These are phyloP conservation scores for Tylopilus intermedius DNA, from an alignment of 768 basidiomycete species.

Conservation along the genomic window DNA sequence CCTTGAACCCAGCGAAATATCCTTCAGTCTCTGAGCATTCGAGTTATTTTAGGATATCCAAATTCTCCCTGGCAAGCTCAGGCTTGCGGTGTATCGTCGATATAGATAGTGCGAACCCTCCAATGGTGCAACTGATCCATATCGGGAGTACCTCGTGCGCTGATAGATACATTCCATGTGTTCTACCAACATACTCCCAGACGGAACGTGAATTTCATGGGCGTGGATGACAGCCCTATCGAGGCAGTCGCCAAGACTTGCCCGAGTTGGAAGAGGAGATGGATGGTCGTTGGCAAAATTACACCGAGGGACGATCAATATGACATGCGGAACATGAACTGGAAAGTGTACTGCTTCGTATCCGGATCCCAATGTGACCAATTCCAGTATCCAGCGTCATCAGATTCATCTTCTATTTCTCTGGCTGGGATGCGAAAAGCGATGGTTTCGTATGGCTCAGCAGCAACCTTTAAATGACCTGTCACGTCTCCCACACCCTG, in stretches of 20 bases:
- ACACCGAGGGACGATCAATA: conserved; percentile 24
- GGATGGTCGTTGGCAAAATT: conserved; percentile 2
- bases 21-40: too few species aligned
- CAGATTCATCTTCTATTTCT: conserved; percentile 92
- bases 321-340: conserved; percentile 84
- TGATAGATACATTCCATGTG: neutral
- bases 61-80: neutral
- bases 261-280: neutral
- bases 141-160: neutral
- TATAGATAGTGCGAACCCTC: neutral
- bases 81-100: neutral
- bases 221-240: neutral
- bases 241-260: neutral
- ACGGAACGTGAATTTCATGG: conserved; percentile 1
- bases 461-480: conserved; percentile 67
- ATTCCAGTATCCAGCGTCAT: conserved; percentile 87
- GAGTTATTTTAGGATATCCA: neutral
- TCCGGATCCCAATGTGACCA: conserved; percentile 99
- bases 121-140: conserved; percentile 10
- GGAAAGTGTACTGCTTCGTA: conserved; percentile 96
- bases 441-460: conserved; percentile 99
- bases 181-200: neutral
- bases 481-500: conserved; percentile 27
- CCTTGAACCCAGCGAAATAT: too few species aligned
- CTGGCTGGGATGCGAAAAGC: conserved; percentile 98